These are phyloP conservation scores for Hypholoma fasciculare DNA, from an alignment of 768 basidiomycete species.

Conservation along the genomic window DNA sequence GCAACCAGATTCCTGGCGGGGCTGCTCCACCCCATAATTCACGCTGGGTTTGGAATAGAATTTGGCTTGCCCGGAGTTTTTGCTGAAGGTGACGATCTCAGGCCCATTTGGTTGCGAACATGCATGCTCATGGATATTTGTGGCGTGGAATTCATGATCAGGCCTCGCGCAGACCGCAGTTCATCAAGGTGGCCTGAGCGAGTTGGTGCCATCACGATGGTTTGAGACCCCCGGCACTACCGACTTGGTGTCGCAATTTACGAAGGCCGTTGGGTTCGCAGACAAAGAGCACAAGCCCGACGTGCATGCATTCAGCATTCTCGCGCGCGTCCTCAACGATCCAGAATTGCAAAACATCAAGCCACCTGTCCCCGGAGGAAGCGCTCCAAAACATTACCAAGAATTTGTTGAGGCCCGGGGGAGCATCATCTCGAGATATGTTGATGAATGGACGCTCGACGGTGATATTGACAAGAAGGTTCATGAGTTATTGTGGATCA, in stretches of 20 bases:
- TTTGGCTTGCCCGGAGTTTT: conserved; percentile 14
- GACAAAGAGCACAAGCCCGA: neutral
- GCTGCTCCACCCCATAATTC: conserved; percentile 14
- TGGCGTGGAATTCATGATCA: neutral
- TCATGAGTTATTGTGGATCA: conserved; percentile 11
- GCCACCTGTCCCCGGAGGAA: neutral
- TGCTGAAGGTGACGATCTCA: conserved; percentile 7
- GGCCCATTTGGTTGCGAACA: too few species aligned
- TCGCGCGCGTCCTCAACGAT: conserved; percentile 10
- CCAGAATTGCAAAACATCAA: neutral
- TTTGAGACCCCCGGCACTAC: neutral
- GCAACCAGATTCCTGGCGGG: conserved; percentile 8
- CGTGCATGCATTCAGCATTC: conserved; percentile 11
- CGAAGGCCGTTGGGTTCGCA: neutral
- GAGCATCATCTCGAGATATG: conserved; percentile 4
- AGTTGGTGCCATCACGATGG: neutral
- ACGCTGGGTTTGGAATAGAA: conserved; percentile 14
- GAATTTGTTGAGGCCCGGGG: conserved; percentile 2
- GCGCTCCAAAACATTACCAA: neutral
- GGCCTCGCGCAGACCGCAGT: conserved; percentile 9
- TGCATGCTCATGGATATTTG: neutral
- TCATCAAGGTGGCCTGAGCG: neutral
- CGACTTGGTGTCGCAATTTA: neutral
- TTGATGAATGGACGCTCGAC: conserved; percentile 8
- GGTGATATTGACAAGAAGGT: conserved; percentile 12